Evolutionary conservation across 108 stramenopile species (phyloP).

Genomic region (Conticribra guillardii): DNA sequence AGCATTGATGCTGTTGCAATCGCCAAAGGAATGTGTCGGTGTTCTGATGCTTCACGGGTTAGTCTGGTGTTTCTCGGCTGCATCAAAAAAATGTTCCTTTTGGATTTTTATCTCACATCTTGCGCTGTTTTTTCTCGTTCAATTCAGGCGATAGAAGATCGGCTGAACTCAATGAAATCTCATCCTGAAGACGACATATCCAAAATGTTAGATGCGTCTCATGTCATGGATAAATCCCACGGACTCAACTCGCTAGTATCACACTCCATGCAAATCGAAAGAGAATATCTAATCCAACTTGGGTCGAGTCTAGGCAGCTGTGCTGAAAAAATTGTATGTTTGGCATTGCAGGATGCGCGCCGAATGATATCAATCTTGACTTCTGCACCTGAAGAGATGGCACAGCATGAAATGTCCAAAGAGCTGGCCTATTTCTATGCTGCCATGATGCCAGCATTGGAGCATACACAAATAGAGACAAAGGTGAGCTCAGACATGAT

Average conservation of each 20-base stretch:
- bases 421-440: slow-evolving; percentile 34
- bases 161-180: slow-evolving; percentile 19
- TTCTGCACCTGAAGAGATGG: neutral
- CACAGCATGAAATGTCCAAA: slow-evolving; percentile 4
- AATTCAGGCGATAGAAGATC: slow-evolving; percentile 32
- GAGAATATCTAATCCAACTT: slow-evolving; percentile 24
- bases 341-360: slow-evolving; percentile 39
- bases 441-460: slow-evolving; percentile 35
- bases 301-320: slow-evolving; percentile 26
- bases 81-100: neutral
- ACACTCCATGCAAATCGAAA: slow-evolving; percentile 20
- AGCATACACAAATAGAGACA: slow-evolving; percentile 42
- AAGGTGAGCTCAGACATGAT: slow-evolving; percentile 19
- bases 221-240: slow-evolving; percentile 1
- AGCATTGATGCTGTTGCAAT: slow-evolving; percentile 38
- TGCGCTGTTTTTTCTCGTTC: neutral
- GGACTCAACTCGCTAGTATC: slow-evolving; percentile 2
- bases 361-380: slow-evolving; percentile 14
- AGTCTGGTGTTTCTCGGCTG: neutral
- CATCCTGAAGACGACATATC: slow-evolving; percentile 40
- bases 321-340: slow-evolving; percentile 37
- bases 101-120: neutral
- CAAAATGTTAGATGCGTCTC: slow-evolving; percentile 35
- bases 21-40: slow-evolving; percentile 44
- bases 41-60: slow-evolving; percentile 43